Percentiles rank a stretch among this genome's conserved stretches.
These are phyloP conservation scores for Rhazya stricta DNA, from an alignment of 257 asterid genomes.

Conservation along the genomic window DNA sequence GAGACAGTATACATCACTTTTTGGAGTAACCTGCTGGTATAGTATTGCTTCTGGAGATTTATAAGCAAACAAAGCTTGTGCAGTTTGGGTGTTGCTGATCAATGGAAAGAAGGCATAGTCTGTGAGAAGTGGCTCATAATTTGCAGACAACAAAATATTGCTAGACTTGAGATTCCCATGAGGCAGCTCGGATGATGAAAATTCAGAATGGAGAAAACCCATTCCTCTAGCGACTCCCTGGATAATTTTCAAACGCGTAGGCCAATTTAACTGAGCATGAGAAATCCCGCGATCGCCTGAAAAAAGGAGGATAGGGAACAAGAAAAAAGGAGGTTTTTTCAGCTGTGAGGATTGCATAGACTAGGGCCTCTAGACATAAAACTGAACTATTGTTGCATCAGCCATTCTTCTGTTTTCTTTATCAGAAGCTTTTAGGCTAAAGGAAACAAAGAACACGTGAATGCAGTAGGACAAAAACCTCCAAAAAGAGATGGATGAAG, in stretches of 20 bases:
- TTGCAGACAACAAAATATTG: constrained; percentile 58
- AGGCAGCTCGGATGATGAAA: constrained; percentile 51
- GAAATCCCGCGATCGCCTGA: constrained; percentile 68
- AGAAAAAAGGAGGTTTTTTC: neutral
- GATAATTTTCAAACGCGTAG: constrained; percentile 58
- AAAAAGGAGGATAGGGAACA: neutral
- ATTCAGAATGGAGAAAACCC: constrained; percentile 78
- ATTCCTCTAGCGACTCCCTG: constrained; percentile 74
- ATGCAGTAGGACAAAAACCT: too few species aligned
- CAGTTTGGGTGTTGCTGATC: constrained; percentile 47
- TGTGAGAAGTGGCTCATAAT: constrained; percentile 65
- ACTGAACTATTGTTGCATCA: neutral
- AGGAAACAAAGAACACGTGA: too few species aligned
- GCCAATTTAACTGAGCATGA: constrained; percentile 67
- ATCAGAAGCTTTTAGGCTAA: too few species aligned
- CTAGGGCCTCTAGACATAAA: neutral
- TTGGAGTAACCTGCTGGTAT: constrained; percentile 54
- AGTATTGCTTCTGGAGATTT: constrained; percentile 63
- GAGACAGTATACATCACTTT: constrained; percentile 76
- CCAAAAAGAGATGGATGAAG: too few species aligned
- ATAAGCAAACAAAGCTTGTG: constrained; percentile 50
- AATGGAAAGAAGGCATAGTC: constrained; percentile 68
- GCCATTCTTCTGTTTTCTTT: neutral
- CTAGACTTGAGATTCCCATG: constrained; percentile 94
- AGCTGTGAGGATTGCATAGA: neutral